phyloP scores from a whole-genome alignment of 495 filamentous ascomycete genomes.

The Xylaria flabelliformis region DNA sequence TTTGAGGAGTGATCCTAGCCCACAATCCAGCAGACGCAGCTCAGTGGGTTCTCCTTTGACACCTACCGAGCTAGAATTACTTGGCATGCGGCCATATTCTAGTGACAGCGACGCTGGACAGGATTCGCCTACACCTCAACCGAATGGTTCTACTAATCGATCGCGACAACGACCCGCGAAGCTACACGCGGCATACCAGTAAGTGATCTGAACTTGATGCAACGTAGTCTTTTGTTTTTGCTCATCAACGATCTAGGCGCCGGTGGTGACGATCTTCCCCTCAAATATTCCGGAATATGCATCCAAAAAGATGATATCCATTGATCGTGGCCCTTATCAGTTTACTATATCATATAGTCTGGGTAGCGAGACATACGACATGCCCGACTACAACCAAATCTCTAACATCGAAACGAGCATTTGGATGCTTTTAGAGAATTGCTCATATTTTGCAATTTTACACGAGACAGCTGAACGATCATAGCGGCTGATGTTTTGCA shows the following conservation, averaged over 20 bases:
- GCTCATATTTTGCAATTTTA: not conserved
- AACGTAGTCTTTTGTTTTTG: not conserved
- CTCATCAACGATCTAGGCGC: constrained; percentile 34
- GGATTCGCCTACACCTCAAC: constrained; percentile 32
- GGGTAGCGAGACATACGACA: not conserved
- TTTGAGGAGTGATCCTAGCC: constrained; percentile 23
- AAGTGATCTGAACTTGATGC: constrained; percentile 23
- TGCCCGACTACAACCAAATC: not conserved
- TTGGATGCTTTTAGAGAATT: not conserved
- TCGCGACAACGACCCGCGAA: constrained; percentile 45
- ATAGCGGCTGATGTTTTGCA: not conserved
- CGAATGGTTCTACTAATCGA: constrained; percentile 31
- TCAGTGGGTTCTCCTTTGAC: constrained; percentile 32
- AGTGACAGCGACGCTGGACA: constrained; percentile 28
- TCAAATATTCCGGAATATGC: not conserved
- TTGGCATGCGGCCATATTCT: constrained; percentile 29
- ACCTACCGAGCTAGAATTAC: constrained; percentile 34
- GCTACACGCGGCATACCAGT: constrained; percentile 51
- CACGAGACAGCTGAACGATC: not conserved
- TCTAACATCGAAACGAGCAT: not conserved
- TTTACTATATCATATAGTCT: not conserved
- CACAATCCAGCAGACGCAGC: constrained; percentile 29
- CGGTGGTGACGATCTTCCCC: constrained; percentile 34
- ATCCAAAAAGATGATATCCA: not conserved
- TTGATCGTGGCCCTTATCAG: not conserved